Percentiles rank a stretch among this genome's conserved stretches.
These are phyloP conservation scores for Neurospora sp. DNA, from an alignment of 495 filamentous ascomycete genomes.

Conservation along the genomic window DNA sequence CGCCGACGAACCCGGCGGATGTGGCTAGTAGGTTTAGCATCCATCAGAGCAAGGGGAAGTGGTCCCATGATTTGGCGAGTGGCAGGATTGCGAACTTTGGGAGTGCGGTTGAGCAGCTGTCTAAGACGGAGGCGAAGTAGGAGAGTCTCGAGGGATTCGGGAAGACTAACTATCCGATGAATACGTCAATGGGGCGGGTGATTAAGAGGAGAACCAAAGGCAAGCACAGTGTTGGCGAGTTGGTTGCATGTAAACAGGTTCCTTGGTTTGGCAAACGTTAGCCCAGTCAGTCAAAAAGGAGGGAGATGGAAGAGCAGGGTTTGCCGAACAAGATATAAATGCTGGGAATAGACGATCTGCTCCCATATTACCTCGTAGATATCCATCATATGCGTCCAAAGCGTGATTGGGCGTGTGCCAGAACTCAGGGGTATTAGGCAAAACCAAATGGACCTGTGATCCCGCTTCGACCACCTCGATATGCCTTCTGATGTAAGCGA, in stretches of 20 bases:
- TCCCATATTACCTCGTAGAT: neutral
- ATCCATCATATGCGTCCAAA: neutral
- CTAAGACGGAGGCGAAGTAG: neutral
- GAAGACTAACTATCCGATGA: too few relatives aligned
- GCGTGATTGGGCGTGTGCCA: neutral
- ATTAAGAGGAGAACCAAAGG: neutral
- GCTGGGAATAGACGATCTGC: neutral
- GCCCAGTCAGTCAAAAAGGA: too few relatives aligned
- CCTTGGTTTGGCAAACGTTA: too few relatives aligned
- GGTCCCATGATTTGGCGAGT: slow-evolving; percentile 24
- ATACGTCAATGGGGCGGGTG: neutral
- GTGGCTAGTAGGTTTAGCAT: slow-evolving; percentile 28
- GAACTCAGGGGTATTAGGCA: slow-evolving; percentile 5
- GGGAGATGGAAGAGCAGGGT: neutral
- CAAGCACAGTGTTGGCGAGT: neutral
- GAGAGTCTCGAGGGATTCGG: neutral
- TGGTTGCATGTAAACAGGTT: too few relatives aligned
- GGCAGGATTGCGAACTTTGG: slow-evolving; percentile 31
- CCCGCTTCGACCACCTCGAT: neutral
- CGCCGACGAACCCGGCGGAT: slow-evolving; percentile 25
- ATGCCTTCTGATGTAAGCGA: neutral
- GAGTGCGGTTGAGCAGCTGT: slow-evolving; percentile 18
- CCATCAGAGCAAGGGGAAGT: slow-evolving; percentile 29
- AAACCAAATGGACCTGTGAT: neutral
- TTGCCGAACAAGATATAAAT: neutral